Evolutionary conservation across 768 basidiomycete species (phyloP).

Genomic region (Filobasidium floriforme): DNA sequence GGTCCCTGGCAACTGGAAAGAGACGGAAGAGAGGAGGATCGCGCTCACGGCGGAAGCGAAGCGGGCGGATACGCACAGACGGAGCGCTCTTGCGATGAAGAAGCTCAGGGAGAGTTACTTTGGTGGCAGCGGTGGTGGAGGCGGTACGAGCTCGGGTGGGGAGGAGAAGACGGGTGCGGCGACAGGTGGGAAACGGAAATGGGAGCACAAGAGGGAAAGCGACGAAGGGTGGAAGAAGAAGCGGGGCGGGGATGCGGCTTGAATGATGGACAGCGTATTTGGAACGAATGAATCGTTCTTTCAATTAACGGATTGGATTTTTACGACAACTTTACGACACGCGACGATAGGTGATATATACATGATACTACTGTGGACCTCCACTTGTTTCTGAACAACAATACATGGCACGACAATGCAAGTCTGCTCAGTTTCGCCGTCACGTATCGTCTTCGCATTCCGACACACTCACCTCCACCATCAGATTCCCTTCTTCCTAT

Average conservation of each 20-base stretch:
- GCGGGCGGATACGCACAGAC: constrained; percentile 4
- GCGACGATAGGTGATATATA: too few relatives aligned
- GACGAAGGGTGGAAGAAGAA: constrained; percentile 7
- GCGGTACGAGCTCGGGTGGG: neutral
- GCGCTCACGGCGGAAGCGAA: constrained; percentile 17
- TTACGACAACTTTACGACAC: neutral
- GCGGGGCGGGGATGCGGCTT: neutral
- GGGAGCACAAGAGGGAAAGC: neutral
- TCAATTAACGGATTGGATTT: neutral
- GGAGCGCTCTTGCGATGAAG: constrained; percentile 20
- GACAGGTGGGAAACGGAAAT: neutral
- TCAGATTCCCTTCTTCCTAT: neutral
- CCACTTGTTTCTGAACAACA: too few relatives aligned
- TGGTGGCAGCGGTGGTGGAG: neutral
- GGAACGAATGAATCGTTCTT: neutral
- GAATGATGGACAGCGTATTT: neutral
- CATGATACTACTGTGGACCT: too few relatives aligned
- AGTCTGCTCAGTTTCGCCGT: neutral
- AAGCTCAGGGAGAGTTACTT: constrained; percentile 20
- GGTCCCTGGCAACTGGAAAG: constrained; percentile 6
- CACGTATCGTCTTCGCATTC: neutral
- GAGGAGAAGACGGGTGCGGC: neutral
- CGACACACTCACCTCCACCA: neutral
- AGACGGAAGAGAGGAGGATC: neutral
- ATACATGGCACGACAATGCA: too few relatives aligned